Evolutionary conservation across 805 yeast species (phyloP).

Genomic region (Babjeviella inositovora): DNA sequence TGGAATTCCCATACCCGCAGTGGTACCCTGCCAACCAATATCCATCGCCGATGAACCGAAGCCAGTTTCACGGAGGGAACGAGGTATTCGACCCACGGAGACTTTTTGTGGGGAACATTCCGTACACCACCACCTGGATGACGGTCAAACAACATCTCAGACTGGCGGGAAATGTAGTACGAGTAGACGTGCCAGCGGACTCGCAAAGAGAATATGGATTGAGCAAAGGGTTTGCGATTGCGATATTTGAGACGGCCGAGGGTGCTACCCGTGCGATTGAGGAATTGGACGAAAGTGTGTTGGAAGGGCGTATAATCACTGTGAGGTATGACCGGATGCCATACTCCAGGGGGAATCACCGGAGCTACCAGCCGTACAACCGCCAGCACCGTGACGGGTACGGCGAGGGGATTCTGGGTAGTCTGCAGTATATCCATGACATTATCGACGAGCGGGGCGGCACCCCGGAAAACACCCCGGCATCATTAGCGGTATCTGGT

Average conservation of each 20-base stretch:
- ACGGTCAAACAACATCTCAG: slow-evolving; percentile 12
- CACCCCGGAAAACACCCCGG: too few relatives aligned
- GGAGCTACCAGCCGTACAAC: too few relatives aligned
- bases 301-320: slow-evolving; percentile 42
- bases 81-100: slow-evolving; percentile 23
- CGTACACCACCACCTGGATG: slow-evolving; percentile 23
- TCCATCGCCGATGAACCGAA: too few relatives aligned
- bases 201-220: slow-evolving; percentile 15
- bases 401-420: too few relatives aligned
- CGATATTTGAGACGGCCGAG: slow-evolving; percentile 25
- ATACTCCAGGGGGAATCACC: too few relatives aligned
- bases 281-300: slow-evolving; percentile 30
- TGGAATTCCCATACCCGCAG: too few relatives aligned
- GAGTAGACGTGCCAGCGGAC: slow-evolving; percentile 25
- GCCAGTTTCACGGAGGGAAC: too few relatives aligned
- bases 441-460: too few relatives aligned
- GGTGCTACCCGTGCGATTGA: slow-evolving; percentile 33
- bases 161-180: slow-evolving; percentile 12
- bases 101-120: slow-evolving; percentile 40
- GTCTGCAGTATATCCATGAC: too few relatives aligned
- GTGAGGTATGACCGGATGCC: slow-evolving; percentile 47
- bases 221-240: slow-evolving; percentile 51
- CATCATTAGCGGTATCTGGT: too few relatives aligned
- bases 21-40: too few relatives aligned
- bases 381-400: too few relatives aligned